Percentiles rank a stretch among this genome's conserved stretches.
Conservation (phyloP, 495 filamentous ascomycete species). For the Choiromyces venosus region DNA sequence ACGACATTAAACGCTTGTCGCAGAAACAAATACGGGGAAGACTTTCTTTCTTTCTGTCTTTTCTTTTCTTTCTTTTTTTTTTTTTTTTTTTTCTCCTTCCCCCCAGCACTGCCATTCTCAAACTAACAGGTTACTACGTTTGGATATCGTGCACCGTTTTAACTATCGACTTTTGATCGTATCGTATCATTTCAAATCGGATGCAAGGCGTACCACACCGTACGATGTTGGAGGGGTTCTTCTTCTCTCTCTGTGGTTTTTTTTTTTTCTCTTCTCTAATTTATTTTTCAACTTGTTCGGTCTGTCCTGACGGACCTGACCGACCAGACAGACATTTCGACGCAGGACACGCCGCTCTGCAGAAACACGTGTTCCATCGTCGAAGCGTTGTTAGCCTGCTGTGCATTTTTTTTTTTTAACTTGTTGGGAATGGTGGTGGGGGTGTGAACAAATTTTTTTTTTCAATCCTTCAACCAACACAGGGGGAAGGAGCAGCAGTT, state of each 20-base stretch:
- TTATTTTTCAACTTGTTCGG: not conserved
- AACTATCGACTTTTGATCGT: not conserved
- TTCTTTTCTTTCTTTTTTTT: not conserved
- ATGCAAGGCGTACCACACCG: not conserved
- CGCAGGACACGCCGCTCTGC: slow-evolving; percentile 35
- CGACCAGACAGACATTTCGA: not conserved
- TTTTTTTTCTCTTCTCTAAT: not conserved
- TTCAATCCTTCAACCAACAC: not conserved
- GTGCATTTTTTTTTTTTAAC: slow-evolving; percentile 25
- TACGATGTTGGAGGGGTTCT: not conserved
- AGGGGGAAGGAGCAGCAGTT: not conserved
- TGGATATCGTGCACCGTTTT: not conserved
- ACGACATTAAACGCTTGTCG: not conserved
- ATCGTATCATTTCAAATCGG: not conserved
- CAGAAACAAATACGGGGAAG: not conserved
- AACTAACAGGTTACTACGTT: not conserved
- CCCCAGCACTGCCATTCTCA: not conserved
- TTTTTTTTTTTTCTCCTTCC: not conserved
- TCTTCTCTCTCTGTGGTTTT: not conserved
- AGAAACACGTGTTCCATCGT: slow-evolving; percentile 38
- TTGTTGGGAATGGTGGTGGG: not conserved
- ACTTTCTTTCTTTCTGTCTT: not conserved
- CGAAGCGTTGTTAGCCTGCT: slow-evolving; percentile 27
- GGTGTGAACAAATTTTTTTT: not conserved
- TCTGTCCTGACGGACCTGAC: not conserved